Percentiles rank a stretch among this genome's conserved stretches.
Conservation (phyloP, 2,329 filamentous ascomycete genomes). For the Cladosporium velox region DNA sequence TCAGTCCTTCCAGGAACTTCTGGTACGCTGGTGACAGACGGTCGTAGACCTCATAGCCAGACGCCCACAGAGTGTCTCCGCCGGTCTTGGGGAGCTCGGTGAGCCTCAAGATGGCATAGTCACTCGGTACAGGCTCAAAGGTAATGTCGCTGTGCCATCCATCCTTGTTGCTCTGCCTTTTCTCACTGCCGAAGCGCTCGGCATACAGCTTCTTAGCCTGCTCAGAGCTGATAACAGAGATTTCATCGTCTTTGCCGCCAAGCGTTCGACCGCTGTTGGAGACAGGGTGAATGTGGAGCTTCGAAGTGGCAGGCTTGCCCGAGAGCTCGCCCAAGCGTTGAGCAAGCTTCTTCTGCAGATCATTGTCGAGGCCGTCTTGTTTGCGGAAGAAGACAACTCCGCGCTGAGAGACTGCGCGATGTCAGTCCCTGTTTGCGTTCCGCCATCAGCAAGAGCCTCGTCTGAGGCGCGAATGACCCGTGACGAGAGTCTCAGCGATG, state of each 20-base stretch:
- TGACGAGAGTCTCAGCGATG: background rate
- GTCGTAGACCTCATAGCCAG: constrained; percentile 68
- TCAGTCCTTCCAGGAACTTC: constrained; percentile 60
- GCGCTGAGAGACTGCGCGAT: constrained; percentile 60
- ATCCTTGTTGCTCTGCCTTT: constrained; percentile 44
- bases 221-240: constrained; percentile 64
- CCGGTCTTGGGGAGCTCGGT: constrained; percentile 59
- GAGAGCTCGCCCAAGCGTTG: constrained; percentile 61
- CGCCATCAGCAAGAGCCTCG: constrained; percentile 13
- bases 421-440: constrained; percentile 6
- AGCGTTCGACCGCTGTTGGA: constrained; percentile 57
- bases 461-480: background rate
- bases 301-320: constrained; percentile 60
- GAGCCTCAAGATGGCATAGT: constrained; percentile 64
- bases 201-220: constrained; percentile 54
- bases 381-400: constrained; percentile 71
- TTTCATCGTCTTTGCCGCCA: constrained; percentile 57
- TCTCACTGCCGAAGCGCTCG: constrained; percentile 39
- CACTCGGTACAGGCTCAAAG: constrained; percentile 64
- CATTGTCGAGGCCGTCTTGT: constrained; percentile 62
- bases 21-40: constrained; percentile 59
- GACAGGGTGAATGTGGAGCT: constrained; percentile 62
- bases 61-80: constrained; percentile 65
- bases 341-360: constrained; percentile 65
- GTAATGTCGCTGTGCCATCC: constrained; percentile 63